phyloP scores from a whole-genome alignment of 176 grass and related monocot species.

The Areca catechu region DNA sequence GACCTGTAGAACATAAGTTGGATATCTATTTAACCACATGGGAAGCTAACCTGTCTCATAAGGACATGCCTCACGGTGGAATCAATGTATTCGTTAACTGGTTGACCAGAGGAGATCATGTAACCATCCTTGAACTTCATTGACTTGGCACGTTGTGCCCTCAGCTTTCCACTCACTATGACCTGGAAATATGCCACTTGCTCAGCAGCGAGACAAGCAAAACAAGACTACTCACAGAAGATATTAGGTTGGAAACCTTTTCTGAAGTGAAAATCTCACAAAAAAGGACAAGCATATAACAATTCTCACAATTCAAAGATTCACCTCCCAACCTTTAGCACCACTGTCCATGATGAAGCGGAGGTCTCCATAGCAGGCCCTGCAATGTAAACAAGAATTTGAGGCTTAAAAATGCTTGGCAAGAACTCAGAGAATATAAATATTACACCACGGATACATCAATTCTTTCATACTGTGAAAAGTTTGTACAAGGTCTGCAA shows the following conservation, averaged over 20 bases:
- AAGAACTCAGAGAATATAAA: too few relatives aligned
- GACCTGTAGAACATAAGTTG: too few relatives aligned
- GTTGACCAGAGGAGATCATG: background rate
- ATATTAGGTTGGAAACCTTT: too few relatives aligned
- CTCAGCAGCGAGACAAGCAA: background rate
- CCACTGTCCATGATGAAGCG: slow-evolving; percentile 31
- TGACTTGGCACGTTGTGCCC: slow-evolving; percentile 27
- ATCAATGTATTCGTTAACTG: slow-evolving; percentile 1
- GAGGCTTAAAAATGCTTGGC: too few relatives aligned
- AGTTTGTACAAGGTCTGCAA: too few relatives aligned
- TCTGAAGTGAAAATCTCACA: too few relatives aligned
- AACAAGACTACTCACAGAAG: too few relatives aligned
- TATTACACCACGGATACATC: too few relatives aligned
- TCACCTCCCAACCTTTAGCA: slow-evolving; percentile 32
- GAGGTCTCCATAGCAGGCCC: slow-evolving; percentile 92
- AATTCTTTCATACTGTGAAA: too few relatives aligned
- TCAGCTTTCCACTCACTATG: background rate
- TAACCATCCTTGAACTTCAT: slow-evolving; percentile 52
- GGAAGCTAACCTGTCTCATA: slow-evolving; percentile 2
- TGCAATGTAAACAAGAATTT: slow-evolving; percentile 6
- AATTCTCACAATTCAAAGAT: background rate
- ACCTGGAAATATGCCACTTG: slow-evolving; percentile 23
- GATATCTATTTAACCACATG: background rate
- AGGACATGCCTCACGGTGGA: background rate
- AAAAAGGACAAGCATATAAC: too few relatives aligned